Evolutionary conservation across 1,139 yeast genomes (phyloP).

Genomic region (Scheffersomyces segobiensis): DNA sequence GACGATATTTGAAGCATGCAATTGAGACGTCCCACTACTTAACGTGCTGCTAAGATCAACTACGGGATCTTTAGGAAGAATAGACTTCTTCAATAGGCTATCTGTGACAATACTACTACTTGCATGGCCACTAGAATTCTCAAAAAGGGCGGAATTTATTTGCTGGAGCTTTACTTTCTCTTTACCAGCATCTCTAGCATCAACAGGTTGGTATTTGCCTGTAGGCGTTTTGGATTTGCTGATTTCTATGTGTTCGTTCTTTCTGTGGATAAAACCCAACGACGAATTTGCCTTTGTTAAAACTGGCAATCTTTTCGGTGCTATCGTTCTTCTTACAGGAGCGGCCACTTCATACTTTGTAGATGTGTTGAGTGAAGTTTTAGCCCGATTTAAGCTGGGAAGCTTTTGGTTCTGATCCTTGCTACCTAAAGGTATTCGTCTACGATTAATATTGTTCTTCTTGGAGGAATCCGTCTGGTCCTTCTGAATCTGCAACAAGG

Average conservation of each 20-base stretch:
- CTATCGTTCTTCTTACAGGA: constrained; percentile 1
- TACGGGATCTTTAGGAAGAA: not conserved
- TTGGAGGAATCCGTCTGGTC: not conserved
- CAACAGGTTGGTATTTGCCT: not conserved
- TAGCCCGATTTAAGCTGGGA: constrained; percentile 36
- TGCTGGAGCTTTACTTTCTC: not conserved
- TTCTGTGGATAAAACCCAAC: constrained; percentile 33
- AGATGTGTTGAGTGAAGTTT: constrained; percentile 22
- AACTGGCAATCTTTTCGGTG: constrained; percentile 17
- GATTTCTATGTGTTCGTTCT: constrained; percentile 7
- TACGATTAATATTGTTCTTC: constrained; percentile 12
- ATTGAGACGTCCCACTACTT: constrained; percentile 1
- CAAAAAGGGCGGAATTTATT: not conserved
- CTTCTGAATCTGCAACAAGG: not conserved
- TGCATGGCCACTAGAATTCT: not conserved
- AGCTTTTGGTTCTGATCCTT: constrained; percentile 41
- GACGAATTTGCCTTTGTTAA: constrained; percentile 40
- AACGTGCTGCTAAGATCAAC: not conserved
- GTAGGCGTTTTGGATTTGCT: constrained; percentile 5
- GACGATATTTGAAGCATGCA: constrained; percentile 24
- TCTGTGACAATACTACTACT: not conserved
- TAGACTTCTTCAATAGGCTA: not conserved
- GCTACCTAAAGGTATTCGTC: constrained; percentile 47
- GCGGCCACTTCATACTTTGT: not conserved
- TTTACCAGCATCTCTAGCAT: not conserved